Percentiles rank a stretch among this genome's conserved stretches.
phyloP scores from a whole-genome alignment of 192 early-diverging fungal genomes.

The Piromyces sp. region DNA sequence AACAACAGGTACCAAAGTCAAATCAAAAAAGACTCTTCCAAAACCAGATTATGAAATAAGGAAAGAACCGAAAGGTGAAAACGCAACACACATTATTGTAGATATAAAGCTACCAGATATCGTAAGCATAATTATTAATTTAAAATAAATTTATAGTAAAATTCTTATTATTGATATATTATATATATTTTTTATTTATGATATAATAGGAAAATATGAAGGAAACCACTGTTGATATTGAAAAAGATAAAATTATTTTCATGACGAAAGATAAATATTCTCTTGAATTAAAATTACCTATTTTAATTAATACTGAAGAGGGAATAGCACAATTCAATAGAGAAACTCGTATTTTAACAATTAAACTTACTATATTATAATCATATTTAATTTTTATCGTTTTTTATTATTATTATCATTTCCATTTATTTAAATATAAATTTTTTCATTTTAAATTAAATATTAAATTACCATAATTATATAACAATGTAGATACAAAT shows the following conservation, averaged over 20 bases:
- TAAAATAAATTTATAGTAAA: too few relatives aligned
- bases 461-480: too few relatives aligned
- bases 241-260: constrained; percentile 3
- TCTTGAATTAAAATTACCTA: constrained; percentile 4
- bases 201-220: constrained; percentile 3
- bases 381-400: background rate
- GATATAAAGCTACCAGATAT: constrained; percentile 5
- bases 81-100: background rate
- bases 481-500: too few relatives aligned
- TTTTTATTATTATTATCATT: too few relatives aligned
- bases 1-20: background rate
- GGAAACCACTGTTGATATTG: constrained; percentile 7
- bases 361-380: constrained; percentile 4
- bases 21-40: background rate
- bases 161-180: too few relatives aligned
- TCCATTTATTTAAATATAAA: too few relatives aligned
- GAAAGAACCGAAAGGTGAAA: background rate
- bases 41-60: background rate
- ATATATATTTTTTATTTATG: too few relatives aligned
- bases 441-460: too few relatives aligned
- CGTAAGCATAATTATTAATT: background rate
- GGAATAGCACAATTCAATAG: constrained; percentile 9
- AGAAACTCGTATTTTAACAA: constrained; percentile 2
- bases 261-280: constrained; percentile 2
- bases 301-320: constrained; percentile 4